Evolutionary conservation across 495 filamentous ascomycete species (phyloP), one percentile per base, ranked within the genome.

Genomic region (Halenospora varia): DNA sequence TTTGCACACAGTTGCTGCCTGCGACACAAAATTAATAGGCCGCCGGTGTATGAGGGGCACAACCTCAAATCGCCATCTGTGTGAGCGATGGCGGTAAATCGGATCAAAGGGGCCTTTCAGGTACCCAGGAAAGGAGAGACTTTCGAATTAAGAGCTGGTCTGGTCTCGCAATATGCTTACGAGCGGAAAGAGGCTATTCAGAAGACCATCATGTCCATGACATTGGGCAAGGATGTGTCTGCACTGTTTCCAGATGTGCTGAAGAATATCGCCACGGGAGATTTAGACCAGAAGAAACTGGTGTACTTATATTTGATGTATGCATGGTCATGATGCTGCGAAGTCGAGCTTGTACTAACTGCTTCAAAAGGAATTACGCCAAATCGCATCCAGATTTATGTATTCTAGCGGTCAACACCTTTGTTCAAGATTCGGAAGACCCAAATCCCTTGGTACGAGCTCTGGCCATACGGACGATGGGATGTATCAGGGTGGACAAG

Each of bases 291-390:
- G 78, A 99, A 99, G 82, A 99, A 99, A 78, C 87, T 99, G 61
- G 94, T 99, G 11, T 99, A 99, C 70, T 81, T 99, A 25, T 99
- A 99, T 69, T 76, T 99, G 29, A 99, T 99, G 93, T 96, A 70
- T 68, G 86, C 70, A 20, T 47, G 50, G 20, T n/a, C n/a, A n/a
- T n/a, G n/a, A n/a, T n/a, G n/a, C n/a, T n/a, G n/a, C n/a, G n/a
- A n/a, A n/a, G n/a, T n/a, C n/a, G n/a, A n/a, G n/a, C n/a, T n/a
- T n/a, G n/a, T n/a, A n/a, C n/a, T n/a, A n/a, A n/a, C n/a, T n/a
- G n/a, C n/a, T n/a, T n/a, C n/a, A n/a, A n/a, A n/a, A 96, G 92
- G 92, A 99, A 99, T 74, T 99, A 99, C 73, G 94, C 94, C 65
- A 99, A 99, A 82, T 96, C 95, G 50, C 94, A 99, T 72, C 94